Base-by-base conservation (phyloP, 768 basidiomycete species). In the Boletellus sp. region DNA sequence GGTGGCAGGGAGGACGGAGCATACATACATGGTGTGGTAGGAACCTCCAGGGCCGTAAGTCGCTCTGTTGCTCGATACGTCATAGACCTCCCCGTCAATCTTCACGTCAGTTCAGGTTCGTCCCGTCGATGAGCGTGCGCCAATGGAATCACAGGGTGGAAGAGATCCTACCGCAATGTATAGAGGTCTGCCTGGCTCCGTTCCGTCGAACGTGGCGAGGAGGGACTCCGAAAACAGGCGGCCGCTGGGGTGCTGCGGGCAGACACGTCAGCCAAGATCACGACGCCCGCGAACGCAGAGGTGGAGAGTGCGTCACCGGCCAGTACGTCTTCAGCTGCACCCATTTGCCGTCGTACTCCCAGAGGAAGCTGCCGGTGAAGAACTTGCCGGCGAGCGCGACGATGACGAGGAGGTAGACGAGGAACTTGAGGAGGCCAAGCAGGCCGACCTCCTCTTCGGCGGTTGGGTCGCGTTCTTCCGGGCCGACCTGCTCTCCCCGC, bases 31-130 rank as follows among this genome's bases (percentile, higher is more conserved):
- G n/a, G n/a, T 73, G 58, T 83, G 76, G 70, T 92, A 92, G 36
- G 88, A 79, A 34, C 93, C 94, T 13, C 94, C 94, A 34, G 85
- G 87, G 45, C 94, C 92, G 66, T 98, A 98, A 10, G 78, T 75
- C 19, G 86, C 76, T 51, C 76, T 74, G 57, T 83, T 84, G 53
- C 78, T 77, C n/a, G 85, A 81, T 45, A 98, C 94, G 62, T 98
- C 94, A 69, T 84, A 98, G 8, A 98, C 91, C 45, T 89, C 87
- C 12, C 90, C 89, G 63, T 93, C 90, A 65, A 98, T 87, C 90
- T 92, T 64, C 39, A 60, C 53, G 48, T 48, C 58, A 38, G 20
- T 53, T n/a, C n/a, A 43, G 59, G 43, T 51, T 54, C 40, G 36
- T 34, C 28, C 23, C n/a, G n/a, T n/a, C n/a, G n/a, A n/a, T n/a